Evolutionary conservation across 1,284 basidiomycete genomes (phyloP).

Genomic region (Irpex sp.): DNA sequence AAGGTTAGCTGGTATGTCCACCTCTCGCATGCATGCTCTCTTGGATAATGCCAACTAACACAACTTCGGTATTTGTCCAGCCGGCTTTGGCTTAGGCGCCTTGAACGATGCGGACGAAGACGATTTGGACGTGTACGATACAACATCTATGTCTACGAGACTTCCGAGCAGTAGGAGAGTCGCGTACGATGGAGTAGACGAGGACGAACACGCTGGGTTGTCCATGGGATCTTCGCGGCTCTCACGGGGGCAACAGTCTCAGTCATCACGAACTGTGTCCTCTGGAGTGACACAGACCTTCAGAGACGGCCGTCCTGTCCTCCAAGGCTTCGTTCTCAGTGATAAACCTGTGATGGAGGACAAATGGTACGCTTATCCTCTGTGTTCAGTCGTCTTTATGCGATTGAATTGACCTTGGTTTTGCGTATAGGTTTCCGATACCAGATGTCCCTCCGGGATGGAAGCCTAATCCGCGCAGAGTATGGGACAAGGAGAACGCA

Average conservation of each 20-base stretch:
- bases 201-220: constrained; percentile 47
- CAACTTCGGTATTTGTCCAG: constrained; percentile 31
- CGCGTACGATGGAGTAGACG: constrained; percentile 70
- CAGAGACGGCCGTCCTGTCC: constrained; percentile 70
- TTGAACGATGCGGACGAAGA: constrained; percentile 88
- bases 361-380: constrained; percentile 55
- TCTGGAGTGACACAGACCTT: constrained; percentile 23
- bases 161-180: constrained; percentile 30
- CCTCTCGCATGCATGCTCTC: too few species aligned
- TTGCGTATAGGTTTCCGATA: constrained; percentile 65
- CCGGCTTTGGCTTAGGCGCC: constrained; percentile 83
- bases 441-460: constrained; percentile 81
- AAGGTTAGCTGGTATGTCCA: constrained; percentile 51
- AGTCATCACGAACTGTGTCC: constrained; percentile 14
- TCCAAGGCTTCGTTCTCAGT: constrained; percentile 75
- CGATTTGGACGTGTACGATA: constrained; percentile 83
- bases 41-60: too few species aligned
- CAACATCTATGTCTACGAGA: constrained; percentile 25
- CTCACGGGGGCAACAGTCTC: constrained; percentile 13
- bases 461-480: constrained; percentile 76
- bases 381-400: constrained; percentile 12
- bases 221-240: constrained; percentile 19
- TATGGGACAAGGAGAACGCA: constrained; percentile 71
- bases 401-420: constrained; percentile 6
- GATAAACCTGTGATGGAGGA: constrained; percentile 70